Evolutionary conservation across 306 rosid genomes (phyloP), one percentile per base, ranked within the genome.

Genomic region (Trichosanthes truncata): DNA sequence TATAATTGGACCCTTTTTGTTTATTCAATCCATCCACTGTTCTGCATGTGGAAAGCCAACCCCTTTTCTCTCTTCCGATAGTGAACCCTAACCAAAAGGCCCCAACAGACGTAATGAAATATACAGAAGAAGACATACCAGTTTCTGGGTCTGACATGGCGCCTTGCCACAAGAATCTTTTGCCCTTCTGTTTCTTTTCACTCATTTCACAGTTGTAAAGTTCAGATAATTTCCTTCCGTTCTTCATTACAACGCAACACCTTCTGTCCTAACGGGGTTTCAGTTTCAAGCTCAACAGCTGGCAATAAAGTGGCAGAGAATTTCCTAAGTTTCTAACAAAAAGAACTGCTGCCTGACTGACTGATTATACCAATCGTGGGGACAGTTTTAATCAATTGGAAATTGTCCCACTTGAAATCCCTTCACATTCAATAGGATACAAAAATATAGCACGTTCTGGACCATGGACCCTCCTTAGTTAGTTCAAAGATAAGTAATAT

Each of bases 171-270:
- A 35, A 46, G 76, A 81, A 74, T 82, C 72, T 83, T 75, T 57
- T 45, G 51, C 4, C 36, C 61, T 61, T 60, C 73, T 77, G 84
- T 69, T 78, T 77, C 52, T 68, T 68, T 68, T 2, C 74, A 78
- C 68, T n/a, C 36, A 61, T 62, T 78, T 74, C 26, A 77, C 73
- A 80, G 88, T 81, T 75, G 82, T 74, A 29, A 82, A 76, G 81
- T 77, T 53, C 31, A 82, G 79, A 49, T 35, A 74, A 13, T 9
- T 43, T 83, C 80, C 26, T 77, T 74, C 79, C 79, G 3, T 40
- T 40, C 74, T n/a, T 60, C 55, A 46, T 73, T 80, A 85, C 74
- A 81, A 79, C 12, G 36, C 80, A 68, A 81, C 57, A 12, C 35
- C 56, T 43, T 26, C 38, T 15, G 38, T 80, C 81, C 67, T 79